phyloP scores from a whole-genome alignment of 2,329 filamentous ascomycete genomes.

The Colletotrichum noveboracense region DNA sequence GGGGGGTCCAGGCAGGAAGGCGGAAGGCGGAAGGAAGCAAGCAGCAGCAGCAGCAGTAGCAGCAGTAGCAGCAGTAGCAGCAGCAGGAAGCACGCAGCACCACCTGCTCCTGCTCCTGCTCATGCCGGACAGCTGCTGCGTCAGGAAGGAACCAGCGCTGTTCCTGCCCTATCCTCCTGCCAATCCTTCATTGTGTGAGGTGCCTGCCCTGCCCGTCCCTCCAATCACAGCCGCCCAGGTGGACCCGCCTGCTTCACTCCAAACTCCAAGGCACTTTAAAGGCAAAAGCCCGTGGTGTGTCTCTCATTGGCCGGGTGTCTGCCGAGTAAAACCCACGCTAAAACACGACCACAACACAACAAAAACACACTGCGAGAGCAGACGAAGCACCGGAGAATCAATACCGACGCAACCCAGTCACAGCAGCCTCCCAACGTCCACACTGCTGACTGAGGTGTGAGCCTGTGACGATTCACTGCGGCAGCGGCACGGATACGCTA shows the following conservation, averaged over 20 bases:
- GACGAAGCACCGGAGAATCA: background rate
- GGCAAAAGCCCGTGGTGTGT: background rate
- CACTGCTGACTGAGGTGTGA: background rate
- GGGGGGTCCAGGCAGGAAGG: background rate
- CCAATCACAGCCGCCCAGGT: background rate
- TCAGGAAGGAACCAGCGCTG: background rate
- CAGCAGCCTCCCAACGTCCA: background rate
- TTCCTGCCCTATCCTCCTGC: background rate
- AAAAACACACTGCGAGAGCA: background rate
- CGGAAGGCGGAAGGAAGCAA: background rate
- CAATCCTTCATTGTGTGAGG: background rate
- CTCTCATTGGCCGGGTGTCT: background rate
- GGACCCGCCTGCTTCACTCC: background rate
- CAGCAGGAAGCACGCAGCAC: background rate
- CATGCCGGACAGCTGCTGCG: background rate
- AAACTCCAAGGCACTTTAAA: background rate
- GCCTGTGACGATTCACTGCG: background rate
- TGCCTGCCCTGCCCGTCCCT: background rate
- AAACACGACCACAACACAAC: background rate
- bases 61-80: background rate
- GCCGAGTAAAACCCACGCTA: slow-evolving; percentile 3
- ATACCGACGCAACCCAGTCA: background rate
- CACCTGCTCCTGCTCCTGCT: background rate
- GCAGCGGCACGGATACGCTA: background rate
- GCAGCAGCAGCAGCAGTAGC: too few species aligned